Evolutionary conservation across 495 filamentous ascomycete species (phyloP), one percentile per base, ranked within the genome.

Genomic region (Penicillium goetzii): DNA sequence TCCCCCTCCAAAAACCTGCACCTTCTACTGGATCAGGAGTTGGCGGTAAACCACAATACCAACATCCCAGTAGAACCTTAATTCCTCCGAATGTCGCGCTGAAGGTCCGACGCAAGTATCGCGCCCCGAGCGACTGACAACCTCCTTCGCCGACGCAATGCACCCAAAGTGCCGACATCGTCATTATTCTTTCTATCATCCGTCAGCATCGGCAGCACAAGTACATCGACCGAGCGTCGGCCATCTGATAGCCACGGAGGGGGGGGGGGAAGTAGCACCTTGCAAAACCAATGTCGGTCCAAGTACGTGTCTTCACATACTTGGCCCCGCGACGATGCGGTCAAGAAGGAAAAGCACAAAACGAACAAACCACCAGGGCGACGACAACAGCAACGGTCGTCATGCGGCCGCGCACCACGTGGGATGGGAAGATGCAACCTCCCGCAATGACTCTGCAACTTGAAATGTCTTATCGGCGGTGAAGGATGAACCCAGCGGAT

Each of bases 391-490:
- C 58, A 60, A 61, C 59, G 59, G 45, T 59, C 63, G 53, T 65
- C 61, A 56, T 59, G 61, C 26, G 56, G 49, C 34, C 12, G 26
- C 7, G 9, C 43, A 50, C 58, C 66, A 68, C 66, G 66, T 68
- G 66, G 64, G 52, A 43, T 59, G 51, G 23, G 17, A 58, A 63
- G 56, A 64, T 67, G 64, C 60, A 60, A 63, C 52, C 25, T 58
- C 34, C 47, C 63, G 60, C 58, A 21, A 38, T 26, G 43, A 23
- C 51, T 25, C 14, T 60, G 30, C 32, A 28, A 28, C 33, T 10
- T 4, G 14, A 43, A 11, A 49, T 25, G 34, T 52, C 60, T 58
- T 52, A 63, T 63, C 60, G 32, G 60, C 53, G 60, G 60, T 63
- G 60, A 57, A 52, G 7, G n/a, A 2, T 23, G n/a, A 15, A 10